A percentile compares a stretch with the other conserved stretches of the same genome.
Conservation (phyloP, 2,329 filamentous ascomycete genomes). For the Diaporthe sp. region DNA sequence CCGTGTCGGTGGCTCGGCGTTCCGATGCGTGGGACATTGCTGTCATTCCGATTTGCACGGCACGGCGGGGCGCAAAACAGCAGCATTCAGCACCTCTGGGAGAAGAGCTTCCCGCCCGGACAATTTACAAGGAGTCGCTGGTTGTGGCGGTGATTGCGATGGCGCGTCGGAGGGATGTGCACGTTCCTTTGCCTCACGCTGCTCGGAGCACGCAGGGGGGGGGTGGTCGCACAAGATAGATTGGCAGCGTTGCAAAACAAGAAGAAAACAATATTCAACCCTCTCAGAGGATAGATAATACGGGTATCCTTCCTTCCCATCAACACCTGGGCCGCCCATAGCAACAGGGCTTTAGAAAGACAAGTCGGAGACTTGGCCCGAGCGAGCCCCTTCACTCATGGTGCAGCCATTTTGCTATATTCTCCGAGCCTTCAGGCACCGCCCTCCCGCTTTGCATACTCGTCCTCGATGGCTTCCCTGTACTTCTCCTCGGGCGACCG, state of each 20-base stretch:
- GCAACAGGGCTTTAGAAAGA: background rate
- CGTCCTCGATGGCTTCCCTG: conserved; percentile 70
- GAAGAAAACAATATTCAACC: background rate
- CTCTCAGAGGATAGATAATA: background rate
- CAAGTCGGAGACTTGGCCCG: background rate
- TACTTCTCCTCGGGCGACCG: conserved; percentile 67
- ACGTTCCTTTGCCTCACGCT: background rate
- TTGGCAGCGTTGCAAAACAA: conserved; percentile 7
- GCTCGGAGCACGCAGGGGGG: background rate
- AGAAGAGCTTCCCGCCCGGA: too few species aligned
- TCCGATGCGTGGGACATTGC: background rate
- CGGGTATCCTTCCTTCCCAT: conserved; percentile 1
- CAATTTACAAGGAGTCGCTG: background rate
- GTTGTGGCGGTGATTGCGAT: background rate
- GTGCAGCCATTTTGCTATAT: background rate
- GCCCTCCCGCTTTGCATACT: conserved; percentile 72
- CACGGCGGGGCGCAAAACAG: background rate
- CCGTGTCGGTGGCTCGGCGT: background rate
- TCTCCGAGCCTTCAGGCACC: conserved; percentile 59
- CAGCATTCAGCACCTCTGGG: background rate
- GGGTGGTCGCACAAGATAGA: background rate
- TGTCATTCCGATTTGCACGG: background rate
- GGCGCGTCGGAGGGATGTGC: background rate
- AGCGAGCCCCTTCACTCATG: background rate
- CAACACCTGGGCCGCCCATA: background rate